Percentiles rank a stretch among this genome's conserved stretches.
Conservation (phyloP, 768 basidiomycete species). For the Tylopilus vinaceipallidus region DNA sequence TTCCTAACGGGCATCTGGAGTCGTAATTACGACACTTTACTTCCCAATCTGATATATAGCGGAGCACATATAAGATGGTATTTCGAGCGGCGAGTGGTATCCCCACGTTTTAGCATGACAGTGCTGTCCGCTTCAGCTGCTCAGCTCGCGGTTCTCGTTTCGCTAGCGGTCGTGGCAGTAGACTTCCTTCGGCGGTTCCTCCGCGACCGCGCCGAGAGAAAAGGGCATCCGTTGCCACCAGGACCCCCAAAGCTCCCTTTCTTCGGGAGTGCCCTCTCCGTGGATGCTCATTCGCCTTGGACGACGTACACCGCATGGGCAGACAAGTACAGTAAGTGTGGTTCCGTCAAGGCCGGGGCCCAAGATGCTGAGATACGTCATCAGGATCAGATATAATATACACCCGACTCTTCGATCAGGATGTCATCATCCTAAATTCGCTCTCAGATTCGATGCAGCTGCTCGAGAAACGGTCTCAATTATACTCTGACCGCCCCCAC, state of each 20-base stretch:
- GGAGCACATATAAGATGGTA: not conserved
- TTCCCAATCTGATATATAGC: not conserved
- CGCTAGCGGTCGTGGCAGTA: not conserved
- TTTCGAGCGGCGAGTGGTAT: not conserved
- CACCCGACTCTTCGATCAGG: not conserved
- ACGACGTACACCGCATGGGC: not conserved
- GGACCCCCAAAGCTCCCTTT: not conserved
- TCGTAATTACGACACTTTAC: not conserved
- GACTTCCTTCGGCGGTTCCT: not conserved
- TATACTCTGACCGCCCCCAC: slow-evolving; percentile 4
- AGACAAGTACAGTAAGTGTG: not conserved
- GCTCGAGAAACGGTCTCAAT: not conserved
- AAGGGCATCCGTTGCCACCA: not conserved
- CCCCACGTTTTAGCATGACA: not conserved
- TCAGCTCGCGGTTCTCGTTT: not conserved
- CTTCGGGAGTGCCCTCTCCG: not conserved
- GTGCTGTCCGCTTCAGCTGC: not conserved
- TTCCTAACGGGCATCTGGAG: not conserved
- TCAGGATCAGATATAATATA: not conserved
- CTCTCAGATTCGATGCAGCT: not conserved
- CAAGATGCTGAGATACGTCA: not conserved
- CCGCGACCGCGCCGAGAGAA: not conserved
- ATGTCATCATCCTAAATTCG: slow-evolving; percentile 1
- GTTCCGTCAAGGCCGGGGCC: too few relatives aligned
- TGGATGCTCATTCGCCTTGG: not conserved